Base-by-base conservation (phyloP, 495 filamentous ascomycete genomes). In the Penicillium paxilli region DNA sequence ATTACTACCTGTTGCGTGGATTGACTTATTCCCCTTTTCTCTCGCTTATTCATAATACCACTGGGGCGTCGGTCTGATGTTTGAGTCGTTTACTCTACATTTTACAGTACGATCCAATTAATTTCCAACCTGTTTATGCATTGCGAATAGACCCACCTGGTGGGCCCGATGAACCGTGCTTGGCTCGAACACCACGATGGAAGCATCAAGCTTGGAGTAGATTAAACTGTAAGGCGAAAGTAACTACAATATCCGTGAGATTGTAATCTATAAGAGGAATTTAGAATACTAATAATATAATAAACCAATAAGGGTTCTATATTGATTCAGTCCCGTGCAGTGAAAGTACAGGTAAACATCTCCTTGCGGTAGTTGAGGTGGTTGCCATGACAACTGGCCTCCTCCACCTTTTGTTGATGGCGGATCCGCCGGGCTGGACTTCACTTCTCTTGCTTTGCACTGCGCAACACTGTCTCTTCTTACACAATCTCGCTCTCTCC, bases 161-260 rank as follows among this genome's bases (percentile, higher is more conserved):
- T 38, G 35, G 35, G 16, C 16, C 55, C 47, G 63, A 60, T 32
- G 54, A 51, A 52, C 35, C 35, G 35, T 32, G 30, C 35, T 38
- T 8, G 35, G 17, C 7, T 16, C 35, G 35, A 38, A 38, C 35
- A 38, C 17, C 11, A n/a, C 12, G 35, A 4, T 38, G 35, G 8
- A 32, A 12, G 28, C 28, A 32, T 10, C 25, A 28, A 28, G 25
- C 25, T 11, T 32, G 30, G 2, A 32, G 30, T 32, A 11, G 30
- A 32, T 10, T 32, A 32, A 14, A 12, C 30, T 38, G 35, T 5
- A 38, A 38, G 35, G 35, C n/a, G n/a, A n/a, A n/a, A n/a, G n/a
- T n/a, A n/a, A n/a, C n/a, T n/a, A n/a, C n/a, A n/a, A n/a, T n/a
- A n/a, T n/a, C n/a, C n/a, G n/a, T n/a, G n/a, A n/a, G n/a, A n/a